phyloP scores from a whole-genome alignment of 176 grass and related monocot species.

The Cenchrus purpureus region DNA sequence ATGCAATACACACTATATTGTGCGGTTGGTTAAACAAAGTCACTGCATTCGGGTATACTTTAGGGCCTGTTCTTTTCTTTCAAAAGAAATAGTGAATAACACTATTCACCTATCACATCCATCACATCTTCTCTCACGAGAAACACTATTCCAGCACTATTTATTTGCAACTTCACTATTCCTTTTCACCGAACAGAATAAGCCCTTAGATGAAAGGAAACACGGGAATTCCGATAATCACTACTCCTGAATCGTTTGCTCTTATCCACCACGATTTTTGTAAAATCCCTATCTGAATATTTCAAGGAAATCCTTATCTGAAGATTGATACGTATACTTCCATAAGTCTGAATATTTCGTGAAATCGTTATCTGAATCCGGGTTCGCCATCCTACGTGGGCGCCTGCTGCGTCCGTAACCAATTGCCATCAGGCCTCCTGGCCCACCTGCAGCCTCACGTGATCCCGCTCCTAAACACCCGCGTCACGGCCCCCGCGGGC shows the following conservation, averaged over 20 bases:
- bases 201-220: neutral
- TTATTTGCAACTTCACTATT: too few species aligned
- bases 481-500: neutral
- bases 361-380: neutral
- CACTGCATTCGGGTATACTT: too few species aligned
- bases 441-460: slow-evolving; percentile 1
- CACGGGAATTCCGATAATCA: neutral
- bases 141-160: too few species aligned
- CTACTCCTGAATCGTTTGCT: neutral
- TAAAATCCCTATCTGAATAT: neutral
- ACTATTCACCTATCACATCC: too few species aligned
- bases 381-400: neutral
- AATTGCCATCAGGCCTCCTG: neutral
- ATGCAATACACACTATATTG: too few species aligned
- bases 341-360: neutral
- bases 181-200: too few species aligned
- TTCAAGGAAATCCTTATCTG: neutral
- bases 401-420: neutral
- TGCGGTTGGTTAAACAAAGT: too few species aligned
- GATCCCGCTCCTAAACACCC: neutral
- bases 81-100: too few species aligned
- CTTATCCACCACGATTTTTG: neutral
- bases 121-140: too few species aligned
- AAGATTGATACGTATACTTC: neutral
- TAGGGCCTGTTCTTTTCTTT: too few species aligned